Evolutionary conservation across 2,329 filamentous ascomycete genomes (phyloP), one percentile per base, ranked within the genome.

Genomic region (Bisporella sp.): DNA sequence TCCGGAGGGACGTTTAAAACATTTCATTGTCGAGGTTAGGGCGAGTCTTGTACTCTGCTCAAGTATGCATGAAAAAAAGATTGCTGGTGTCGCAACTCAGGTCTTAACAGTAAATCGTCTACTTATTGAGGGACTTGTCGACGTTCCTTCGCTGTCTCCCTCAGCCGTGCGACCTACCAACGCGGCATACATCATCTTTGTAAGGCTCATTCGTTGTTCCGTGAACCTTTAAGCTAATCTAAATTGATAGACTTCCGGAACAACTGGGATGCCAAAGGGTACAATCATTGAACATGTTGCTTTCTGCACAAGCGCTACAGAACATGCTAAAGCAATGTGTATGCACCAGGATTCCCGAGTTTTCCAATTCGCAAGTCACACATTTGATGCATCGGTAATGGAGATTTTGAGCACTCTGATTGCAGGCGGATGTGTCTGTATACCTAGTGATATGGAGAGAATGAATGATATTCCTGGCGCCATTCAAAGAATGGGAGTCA

Each of bases 401-500:
- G 51, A 53, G 11, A 47, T 55, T 9, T 45, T 51, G 12, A 42
- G 40, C 3, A 50, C 39, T 28, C 37, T 50, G 9, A 32, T 62
- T 67, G 13, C 56, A 59, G 69, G 68, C 33, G 68, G 65, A 5
- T 66, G 64, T 45, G 62, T 71, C 5, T 71, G 68, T 43, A 62
- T 70, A 12, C 66, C 68, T 3, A 68, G 66, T 1, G 67, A 71
- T 21, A 59, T 65, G 8, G 60, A 68, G 13, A 59, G 66, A 21
- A 58, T 69, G 47, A 69, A 69, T 39, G 61, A 69, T 50, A 54
- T 71, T 5, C 54, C 63, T 7, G 63, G 61, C 28, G 64, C 61
- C 5, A 54, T 59, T 12, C 40, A 41, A 9, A 44, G 40, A 21
- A 54, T 57, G 53, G 42, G 54, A 31, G 54, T 57, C 37, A 61